Conservation (phyloP, 139 green algal species). For the Coccomyxa sp. region DNA sequence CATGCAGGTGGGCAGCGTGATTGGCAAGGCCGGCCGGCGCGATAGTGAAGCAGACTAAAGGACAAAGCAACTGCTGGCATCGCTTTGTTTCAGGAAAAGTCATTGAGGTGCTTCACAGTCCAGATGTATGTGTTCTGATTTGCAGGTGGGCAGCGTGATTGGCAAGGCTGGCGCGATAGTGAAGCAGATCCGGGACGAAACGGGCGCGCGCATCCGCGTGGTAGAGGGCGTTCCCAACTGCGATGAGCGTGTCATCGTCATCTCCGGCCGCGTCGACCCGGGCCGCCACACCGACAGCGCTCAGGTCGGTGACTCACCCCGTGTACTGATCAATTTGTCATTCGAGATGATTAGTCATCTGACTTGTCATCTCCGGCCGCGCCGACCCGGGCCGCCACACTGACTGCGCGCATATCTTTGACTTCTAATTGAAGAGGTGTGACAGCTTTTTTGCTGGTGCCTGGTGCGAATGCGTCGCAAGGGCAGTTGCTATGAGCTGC, state of each 20-base stretch:
- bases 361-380: not conserved
- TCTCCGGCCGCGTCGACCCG: not conserved
- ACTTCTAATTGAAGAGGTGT: no score
- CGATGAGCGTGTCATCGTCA: conserved; percentile 22
- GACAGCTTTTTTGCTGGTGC: no score
- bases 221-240: conserved; percentile 12
- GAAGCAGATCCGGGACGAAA: conserved; percentile 20
- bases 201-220: conserved; percentile 16
- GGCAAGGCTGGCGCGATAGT: conserved; percentile 19
- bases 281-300: not conserved
- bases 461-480: no score
- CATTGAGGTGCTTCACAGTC: not conserved
- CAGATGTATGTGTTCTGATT: not conserved
- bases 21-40: conserved; percentile 20
- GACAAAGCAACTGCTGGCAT: not conserved
- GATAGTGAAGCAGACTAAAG: not conserved
- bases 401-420: no score
- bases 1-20: no score
- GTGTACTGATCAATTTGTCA: not conserved
- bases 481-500: no score
- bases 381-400: not conserved
- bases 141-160: conserved; percentile 18
- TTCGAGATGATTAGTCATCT: not conserved
- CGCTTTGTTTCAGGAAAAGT: no score
- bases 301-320: not conserved